Percentiles rank a stretch among this genome's conserved stretches.
These are phyloP conservation scores for Phytophthora sp. DNA, from an alignment of 352 stramenopile species.

Conservation along the genomic window DNA sequence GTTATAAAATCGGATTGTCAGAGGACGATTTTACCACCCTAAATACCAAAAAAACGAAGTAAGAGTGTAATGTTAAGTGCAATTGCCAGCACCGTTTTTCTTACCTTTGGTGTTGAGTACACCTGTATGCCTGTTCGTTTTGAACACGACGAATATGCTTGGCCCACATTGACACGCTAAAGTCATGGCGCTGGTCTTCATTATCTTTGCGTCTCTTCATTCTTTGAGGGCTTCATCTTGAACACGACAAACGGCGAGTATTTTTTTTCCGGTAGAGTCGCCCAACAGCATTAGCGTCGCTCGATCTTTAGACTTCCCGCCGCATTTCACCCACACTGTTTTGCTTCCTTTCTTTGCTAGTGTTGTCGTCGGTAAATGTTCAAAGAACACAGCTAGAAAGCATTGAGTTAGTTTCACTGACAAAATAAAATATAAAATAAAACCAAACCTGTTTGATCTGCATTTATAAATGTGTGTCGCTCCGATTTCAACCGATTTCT, in stretches of 20 bases:
- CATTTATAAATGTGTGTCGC: constrained; percentile 9
- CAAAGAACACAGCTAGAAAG: constrained; percentile 5
- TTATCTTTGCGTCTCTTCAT: neutral
- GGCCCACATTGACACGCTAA: neutral
- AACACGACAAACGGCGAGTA: constrained; percentile 4
- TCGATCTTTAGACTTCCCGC: constrained; percentile 10
- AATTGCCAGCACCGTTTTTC: neutral
- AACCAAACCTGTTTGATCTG: constrained; percentile 7
- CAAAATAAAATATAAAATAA: neutral
- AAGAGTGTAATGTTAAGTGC: neutral
- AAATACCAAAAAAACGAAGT: neutral
- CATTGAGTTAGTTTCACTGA: neutral
- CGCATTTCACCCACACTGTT: constrained; percentile 11
- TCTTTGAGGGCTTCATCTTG: neutral
- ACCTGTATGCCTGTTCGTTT: neutral
- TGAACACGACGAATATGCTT: neutral
- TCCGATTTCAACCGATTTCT: constrained; percentile 8
- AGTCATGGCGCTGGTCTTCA: neutral
- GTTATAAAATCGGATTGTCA: neutral
- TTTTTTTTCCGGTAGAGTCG: constrained; percentile 1
- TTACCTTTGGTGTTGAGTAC: constrained; percentile 6
- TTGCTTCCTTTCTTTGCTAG: constrained; percentile 3
- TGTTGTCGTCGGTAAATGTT: constrained; percentile 6
- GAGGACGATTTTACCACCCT: neutral
- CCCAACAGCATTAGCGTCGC: constrained; percentile 7